Conservation (phyloP, 352 stramenopile genomes). For the Pythium graminicola region DNA sequence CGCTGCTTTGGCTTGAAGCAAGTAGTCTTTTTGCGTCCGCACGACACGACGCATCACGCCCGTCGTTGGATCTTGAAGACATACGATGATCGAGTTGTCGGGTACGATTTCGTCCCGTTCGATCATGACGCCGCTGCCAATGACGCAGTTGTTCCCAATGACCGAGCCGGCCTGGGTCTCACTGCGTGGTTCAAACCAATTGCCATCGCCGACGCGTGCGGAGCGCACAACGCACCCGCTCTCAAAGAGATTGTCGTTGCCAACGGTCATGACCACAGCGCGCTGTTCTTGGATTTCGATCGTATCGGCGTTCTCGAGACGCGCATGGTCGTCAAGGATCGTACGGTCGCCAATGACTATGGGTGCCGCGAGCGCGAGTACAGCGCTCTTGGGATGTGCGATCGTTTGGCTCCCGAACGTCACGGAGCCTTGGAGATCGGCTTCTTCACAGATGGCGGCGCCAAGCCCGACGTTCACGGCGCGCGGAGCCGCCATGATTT, state of each 20-base stretch:
- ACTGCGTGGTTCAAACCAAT: conserved; percentile 76
- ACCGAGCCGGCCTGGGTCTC: conserved; percentile 40
- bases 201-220: conserved; percentile 46
- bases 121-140: conserved; percentile 76
- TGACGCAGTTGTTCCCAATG: conserved; percentile 75
- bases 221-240: conserved; percentile 61
- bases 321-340: conserved; percentile 49
- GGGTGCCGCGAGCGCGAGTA: conserved; percentile 29
- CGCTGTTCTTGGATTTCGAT: conserved; percentile 12
- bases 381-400: conserved; percentile 23
- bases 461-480: conserved; percentile 21
- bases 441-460: conserved; percentile 32
- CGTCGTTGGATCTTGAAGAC: conserved; percentile 28
- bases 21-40: conserved; percentile 59
- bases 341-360: conserved; percentile 69
- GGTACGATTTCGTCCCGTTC: conserved; percentile 46
- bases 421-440: conserved; percentile 24
- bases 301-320: conserved; percentile 29
- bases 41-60: conserved; percentile 34
- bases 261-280: conserved; percentile 40
- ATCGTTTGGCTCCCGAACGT: conserved; percentile 27
- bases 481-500: conserved; percentile 61
- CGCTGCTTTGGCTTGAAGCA: conserved; percentile 40
- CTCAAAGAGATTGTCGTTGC: conserved; percentile 74
- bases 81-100: conserved; percentile 73